Evolutionary conservation across 768 basidiomycete species (phyloP), one percentile per base, ranked within the genome.

Genomic region (Mycena floridula): DNA sequence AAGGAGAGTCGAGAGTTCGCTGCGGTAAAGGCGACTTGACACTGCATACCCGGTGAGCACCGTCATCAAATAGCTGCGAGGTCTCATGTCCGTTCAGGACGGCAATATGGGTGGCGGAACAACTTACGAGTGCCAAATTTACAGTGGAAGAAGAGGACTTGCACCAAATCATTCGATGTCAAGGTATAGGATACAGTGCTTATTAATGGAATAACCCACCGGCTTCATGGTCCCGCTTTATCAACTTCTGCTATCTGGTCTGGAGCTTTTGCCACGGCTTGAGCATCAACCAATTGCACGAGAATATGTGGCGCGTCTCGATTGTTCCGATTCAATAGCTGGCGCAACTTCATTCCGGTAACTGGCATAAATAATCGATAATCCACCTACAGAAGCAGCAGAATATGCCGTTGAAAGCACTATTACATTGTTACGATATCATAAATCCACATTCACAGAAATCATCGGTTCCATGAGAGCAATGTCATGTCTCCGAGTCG

Each of bases 401-500:
- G 9, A 32, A 16, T 32, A 32, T 9, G 28, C 28, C 11, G 28
- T 32, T n/a, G n/a, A n/a, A n/a, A n/a, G n/a, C n/a, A n/a, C n/a
- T n/a, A n/a, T n/a, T n/a, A n/a, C n/a, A n/a, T n/a, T n/a, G n/a
- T n/a, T n/a, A n/a, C n/a, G n/a, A n/a, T n/a, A n/a, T n/a, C n/a
- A n/a, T n/a, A n/a, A n/a, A n/a, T n/a, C n/a, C n/a, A n/a, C n/a
- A n/a, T n/a, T n/a, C 30, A 40, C 30, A 45, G 27, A 43, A 20
- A 20, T 21, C 25, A 82, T 59, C 79, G 77, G 53, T 90, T 90
- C 88, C 89, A 92, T 23, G 89, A 90, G 16, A 92, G 71, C 21
- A 89, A 67, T 0, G 83, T 76, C 89, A 91, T 91, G 60, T 92
- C 89, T 20, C 89, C 89, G 37, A 90, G 63, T 47, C 88, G 87